Evolutionary conservation across 306 rosid genomes (phyloP), one percentile per base, ranked within the genome.

Genomic region (Prunus mira): DNA sequence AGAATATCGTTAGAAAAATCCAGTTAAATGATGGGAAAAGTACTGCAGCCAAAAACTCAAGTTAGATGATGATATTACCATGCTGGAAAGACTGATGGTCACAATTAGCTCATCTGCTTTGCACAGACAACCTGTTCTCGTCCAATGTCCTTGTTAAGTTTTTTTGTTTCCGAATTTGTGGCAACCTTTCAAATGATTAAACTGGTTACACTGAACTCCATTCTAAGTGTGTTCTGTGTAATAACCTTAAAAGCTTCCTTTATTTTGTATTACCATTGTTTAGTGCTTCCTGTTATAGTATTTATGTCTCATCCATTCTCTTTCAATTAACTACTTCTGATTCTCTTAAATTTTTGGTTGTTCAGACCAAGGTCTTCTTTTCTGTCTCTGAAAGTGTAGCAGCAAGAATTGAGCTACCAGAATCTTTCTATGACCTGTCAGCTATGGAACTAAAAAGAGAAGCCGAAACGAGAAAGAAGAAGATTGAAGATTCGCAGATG

Each of bases 401-500:
- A 7, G 90, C 99, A 30, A 87, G 79, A 86, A 96, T 96, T 74
- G 93, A 84, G 84, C 81, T 96, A 43, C 99, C 98, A 3, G 99
- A 91, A 72, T 89, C 93, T 61, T 96, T 96, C 84, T 96, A 85
- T 72, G 92, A 73, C 3, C 98, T 91, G 75, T 82, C 97, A 60
- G 55, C 46, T 38, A 86, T 87, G 38, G 99, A 96, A 84, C 82
- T 92, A 82, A 92, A 84, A 87, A 92, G 97, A 85, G 98, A 96
- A 82, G 96, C 98, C 76, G 91, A 89, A 51, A 63, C 72, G 61
- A 92, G 97, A 85, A 96, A 88, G 80, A 90, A 96, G 86, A 96
- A 85, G 87, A n/a, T 96, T 8, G 96, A 87, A 47, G 93, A 92
- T 32, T 92, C 99, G n/a, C 97, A 92, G 88, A 91, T 96, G 82